phyloP scores from a whole-genome alignment of 2,329 filamentous ascomycete species.

The Diaporthe aspalathi region DNA sequence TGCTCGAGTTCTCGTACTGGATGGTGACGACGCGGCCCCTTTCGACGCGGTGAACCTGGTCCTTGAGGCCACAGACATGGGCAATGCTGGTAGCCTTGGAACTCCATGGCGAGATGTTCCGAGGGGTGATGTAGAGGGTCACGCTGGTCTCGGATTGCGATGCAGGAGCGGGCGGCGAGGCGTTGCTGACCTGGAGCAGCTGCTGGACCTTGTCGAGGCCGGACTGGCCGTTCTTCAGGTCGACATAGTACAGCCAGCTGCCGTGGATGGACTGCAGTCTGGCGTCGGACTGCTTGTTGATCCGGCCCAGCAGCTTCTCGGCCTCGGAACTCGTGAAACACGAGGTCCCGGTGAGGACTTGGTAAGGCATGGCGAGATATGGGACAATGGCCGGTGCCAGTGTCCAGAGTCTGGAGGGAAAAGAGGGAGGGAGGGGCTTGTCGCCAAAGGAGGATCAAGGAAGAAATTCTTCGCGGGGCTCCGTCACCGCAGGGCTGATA shows the following conservation, averaged over 20 bases:
- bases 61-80: constrained; percentile 85
- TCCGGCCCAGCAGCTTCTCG: constrained; percentile 40
- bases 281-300: constrained; percentile 42
- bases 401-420: constrained; percentile 12
- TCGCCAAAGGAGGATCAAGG: constrained; percentile 23
- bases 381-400: constrained; percentile 28
- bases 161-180: constrained; percentile 46
- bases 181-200: constrained; percentile 57
- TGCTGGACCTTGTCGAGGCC: constrained; percentile 57
- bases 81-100: constrained; percentile 95
- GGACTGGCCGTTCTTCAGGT: constrained; percentile 63
- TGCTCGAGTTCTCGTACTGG: constrained; percentile 65
- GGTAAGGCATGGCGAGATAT: constrained; percentile 35
- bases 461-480: constrained; percentile 38
- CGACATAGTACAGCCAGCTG: constrained; percentile 75
- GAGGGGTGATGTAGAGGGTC: constrained; percentile 80
- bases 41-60: constrained; percentile 81
- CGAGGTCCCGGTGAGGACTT: constrained; percentile 37
- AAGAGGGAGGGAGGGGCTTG: constrained; percentile 15
- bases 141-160: constrained; percentile 59
- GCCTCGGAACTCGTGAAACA: constrained; percentile 39
- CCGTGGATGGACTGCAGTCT: constrained; percentile 62
- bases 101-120: constrained; percentile 96
- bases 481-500: constrained; percentile 32
- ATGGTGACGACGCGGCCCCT: constrained; percentile 83